Percentiles rank a stretch among this genome's conserved stretches.
These are phyloP conservation scores for Neoboletus magnificus DNA, from an alignment of 768 basidiomycete genomes.

Conservation along the genomic window DNA sequence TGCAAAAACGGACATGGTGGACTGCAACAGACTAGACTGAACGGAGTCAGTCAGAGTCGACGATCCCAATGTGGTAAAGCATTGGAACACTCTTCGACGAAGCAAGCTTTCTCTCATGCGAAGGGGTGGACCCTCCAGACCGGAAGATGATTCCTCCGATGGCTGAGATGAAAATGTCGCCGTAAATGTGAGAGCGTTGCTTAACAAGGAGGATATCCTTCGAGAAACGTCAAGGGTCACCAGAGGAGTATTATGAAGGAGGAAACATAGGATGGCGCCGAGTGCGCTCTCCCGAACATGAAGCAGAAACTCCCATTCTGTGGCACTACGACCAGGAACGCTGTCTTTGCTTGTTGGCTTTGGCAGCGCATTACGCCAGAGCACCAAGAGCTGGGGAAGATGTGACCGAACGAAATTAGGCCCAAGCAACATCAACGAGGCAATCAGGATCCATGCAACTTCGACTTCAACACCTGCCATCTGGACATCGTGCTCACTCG, in stretches of 20 bases:
- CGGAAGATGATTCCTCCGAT: constrained; percentile 55
- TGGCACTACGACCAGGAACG: constrained; percentile 57
- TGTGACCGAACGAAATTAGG: constrained; percentile 93
- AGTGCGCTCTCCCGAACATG: constrained; percentile 89
- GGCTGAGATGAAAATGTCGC: constrained; percentile 75
- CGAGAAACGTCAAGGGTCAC: constrained; percentile 90
- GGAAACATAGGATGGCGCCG: constrained; percentile 83
- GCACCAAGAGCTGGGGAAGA: constrained; percentile 87
- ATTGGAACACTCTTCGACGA: constrained; percentile 82
- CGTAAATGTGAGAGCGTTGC: constrained; percentile 87
- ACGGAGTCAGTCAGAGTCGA: constrained; percentile 77
- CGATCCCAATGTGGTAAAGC: constrained; percentile 79
- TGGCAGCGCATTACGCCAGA: constrained; percentile 96
- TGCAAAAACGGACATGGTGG: constrained; percentile 77
- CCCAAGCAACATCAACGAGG: constrained; percentile 87
- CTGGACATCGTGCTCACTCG: constrained; percentile 86
- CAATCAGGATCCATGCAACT: constrained; percentile 91
- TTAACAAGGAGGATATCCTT: constrained; percentile 79
- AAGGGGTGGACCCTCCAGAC: constrained; percentile 50
- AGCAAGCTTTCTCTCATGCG: constrained; percentile 80
- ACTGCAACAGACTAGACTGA: constrained; percentile 79
- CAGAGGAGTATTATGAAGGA: constrained; percentile 74
- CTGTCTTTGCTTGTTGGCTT: constrained; percentile 90
- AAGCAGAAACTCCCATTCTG: constrained; percentile 90
- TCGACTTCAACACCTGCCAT: constrained; percentile 84